Evolutionary conservation across 805 yeast genomes (phyloP).

Genomic region (Komagataella ulmi): DNA sequence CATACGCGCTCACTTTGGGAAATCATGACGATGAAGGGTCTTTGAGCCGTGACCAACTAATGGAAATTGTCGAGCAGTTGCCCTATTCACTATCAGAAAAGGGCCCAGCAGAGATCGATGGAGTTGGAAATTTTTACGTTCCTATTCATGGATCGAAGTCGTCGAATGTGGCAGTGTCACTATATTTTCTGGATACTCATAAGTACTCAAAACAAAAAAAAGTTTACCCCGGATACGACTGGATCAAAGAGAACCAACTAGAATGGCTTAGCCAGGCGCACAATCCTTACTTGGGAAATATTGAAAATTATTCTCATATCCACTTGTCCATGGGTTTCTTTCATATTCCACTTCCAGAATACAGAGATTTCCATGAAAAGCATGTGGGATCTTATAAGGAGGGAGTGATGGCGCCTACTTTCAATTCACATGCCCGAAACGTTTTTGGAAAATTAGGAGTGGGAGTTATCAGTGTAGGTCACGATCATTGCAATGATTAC

Average conservation of each 20-base stretch:
- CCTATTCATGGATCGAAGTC: conserved; percentile 18
- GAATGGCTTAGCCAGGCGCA: conserved; percentile 32
- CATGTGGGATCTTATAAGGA: conserved; percentile 54
- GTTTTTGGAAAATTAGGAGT: conserved; percentile 57
- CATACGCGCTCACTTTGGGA: conserved; percentile 80
- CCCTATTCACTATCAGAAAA: conserved; percentile 55
- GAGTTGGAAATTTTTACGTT: conserved; percentile 71
- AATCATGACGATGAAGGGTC: conserved; percentile 92
- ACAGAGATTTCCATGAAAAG: conserved; percentile 28
- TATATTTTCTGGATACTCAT: conserved; percentile 81
- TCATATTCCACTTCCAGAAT: conserved; percentile 91
- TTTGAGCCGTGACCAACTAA: conserved; percentile 42
- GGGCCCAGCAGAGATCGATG: conserved; percentile 61
- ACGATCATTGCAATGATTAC: conserved; percentile 91
- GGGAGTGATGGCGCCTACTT: conserved; percentile 64
- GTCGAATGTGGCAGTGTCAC: conserved; percentile 30
- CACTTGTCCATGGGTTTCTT: conserved; percentile 79
- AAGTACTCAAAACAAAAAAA: conserved; percentile 58
- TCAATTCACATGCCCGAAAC: conserved; percentile 54
- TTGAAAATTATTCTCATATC: conserved; percentile 21
- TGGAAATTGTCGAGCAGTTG: conserved; percentile 37
- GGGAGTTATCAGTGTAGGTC: conserved; percentile 71
- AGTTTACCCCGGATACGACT: conserved; percentile 67
- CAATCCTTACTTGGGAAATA: conserved; percentile 14
- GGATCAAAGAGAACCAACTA: conserved; percentile 62